phyloP scores from a whole-genome alignment of 1,284 basidiomycete species.

The Earliella scabrosa region DNA sequence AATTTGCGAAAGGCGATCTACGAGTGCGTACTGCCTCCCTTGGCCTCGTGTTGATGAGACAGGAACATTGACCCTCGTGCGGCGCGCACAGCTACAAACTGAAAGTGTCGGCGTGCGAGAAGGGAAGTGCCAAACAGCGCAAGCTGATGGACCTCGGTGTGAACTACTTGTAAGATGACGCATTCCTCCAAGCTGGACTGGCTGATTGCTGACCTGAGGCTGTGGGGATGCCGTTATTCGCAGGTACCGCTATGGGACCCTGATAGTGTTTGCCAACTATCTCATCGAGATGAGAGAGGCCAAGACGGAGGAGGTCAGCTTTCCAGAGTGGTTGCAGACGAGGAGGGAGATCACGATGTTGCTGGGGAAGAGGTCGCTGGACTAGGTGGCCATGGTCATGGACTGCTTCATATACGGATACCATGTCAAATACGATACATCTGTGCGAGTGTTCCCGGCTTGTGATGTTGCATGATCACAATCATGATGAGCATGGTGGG shows the following conservation, averaged over 20 bases:
- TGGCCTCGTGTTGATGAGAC: not conserved
- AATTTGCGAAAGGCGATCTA: slow-evolving; percentile 93
- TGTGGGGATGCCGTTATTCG: slow-evolving; percentile 6
- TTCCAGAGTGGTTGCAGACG: slow-evolving; percentile 84
- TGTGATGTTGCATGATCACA: slow-evolving; percentile 9
- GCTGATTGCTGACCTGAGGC: slow-evolving; percentile 20
- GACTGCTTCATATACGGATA: not conserved
- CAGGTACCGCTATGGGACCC: slow-evolving; percentile 85
- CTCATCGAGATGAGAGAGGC: slow-evolving; percentile 78
- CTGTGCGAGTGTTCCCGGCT: not conserved
- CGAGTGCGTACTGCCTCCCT: slow-evolving; percentile 58
- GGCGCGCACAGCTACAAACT: slow-evolving; percentile 79
- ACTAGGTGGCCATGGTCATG: slow-evolving; percentile 36
- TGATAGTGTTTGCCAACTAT: slow-evolving; percentile 97
- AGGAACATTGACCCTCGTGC: slow-evolving; percentile 4
- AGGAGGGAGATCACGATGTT: slow-evolving; percentile 86
- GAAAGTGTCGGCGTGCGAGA: slow-evolving; percentile 84
- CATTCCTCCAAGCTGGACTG: slow-evolving; percentile 7
- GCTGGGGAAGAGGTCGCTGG: slow-evolving; percentile 74
- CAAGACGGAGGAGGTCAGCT: slow-evolving; percentile 53
- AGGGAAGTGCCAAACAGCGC: slow-evolving; percentile 75
- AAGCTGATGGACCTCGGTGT: slow-evolving; percentile 78
- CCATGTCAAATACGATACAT: not conserved
- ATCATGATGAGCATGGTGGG: slow-evolving; percentile 16
- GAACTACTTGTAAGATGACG: slow-evolving; percentile 82